A percentile compares a stretch with the other conserved stretches of the same genome.
Evolutionary conservation across 2,329 filamentous ascomycete genomes (phyloP).

Genomic region (Fusarium kyushuense): DNA sequence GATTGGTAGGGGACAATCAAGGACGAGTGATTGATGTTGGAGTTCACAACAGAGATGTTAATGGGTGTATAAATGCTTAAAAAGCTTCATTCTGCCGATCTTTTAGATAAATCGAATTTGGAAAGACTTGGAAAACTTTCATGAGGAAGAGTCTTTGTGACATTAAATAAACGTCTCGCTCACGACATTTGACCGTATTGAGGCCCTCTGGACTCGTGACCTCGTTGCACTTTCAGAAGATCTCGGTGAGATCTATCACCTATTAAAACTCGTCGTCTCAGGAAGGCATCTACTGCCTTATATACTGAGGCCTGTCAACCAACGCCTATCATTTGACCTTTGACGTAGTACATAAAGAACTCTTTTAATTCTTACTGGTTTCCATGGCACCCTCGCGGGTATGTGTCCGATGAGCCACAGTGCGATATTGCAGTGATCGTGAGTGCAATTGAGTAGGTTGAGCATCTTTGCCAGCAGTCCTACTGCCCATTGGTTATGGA

Average conservation of each 20-base stretch:
- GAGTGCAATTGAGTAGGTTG: accelerated
- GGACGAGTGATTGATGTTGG: accelerated
- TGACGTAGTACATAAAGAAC: neutral
- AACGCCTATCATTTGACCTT: neutral
- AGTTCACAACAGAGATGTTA: accelerated
- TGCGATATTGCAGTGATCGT: accelerated
- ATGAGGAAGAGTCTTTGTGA: neutral
- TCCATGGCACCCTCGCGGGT: neutral
- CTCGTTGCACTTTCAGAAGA: neutral
- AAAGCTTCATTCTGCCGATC: accelerated
- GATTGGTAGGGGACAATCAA: neutral
- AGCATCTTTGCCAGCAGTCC: accelerated
- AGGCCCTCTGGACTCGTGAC: neutral
- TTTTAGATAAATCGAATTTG: accelerated
- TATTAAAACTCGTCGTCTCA: neutral
- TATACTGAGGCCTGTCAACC: neutral
- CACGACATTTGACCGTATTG: neutral
- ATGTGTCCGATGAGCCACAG: accelerated
- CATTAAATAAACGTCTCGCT: neutral
- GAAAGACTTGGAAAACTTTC: neutral
- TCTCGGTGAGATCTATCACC: neutral
- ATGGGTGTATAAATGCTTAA: neutral
- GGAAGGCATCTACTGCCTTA: neutral
- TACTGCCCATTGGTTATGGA: neutral
- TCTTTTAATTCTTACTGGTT: neutral